phyloP scores from a whole-genome alignment of 345 rosid genomes.

The Toxicodendron radicans region DNA sequence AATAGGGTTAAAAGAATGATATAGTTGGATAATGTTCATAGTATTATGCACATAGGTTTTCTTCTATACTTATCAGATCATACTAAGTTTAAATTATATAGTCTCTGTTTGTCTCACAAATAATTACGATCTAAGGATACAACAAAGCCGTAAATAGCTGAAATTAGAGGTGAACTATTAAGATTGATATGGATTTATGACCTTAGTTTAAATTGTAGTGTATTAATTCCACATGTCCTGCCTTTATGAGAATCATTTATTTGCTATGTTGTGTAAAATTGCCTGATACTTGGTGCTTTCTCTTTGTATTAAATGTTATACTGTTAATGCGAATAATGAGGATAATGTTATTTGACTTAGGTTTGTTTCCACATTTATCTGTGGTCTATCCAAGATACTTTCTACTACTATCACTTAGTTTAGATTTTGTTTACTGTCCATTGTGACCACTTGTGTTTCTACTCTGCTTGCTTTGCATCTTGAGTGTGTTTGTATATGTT shows the following conservation, averaged over 20 bases:
- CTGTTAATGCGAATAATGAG: not conserved
- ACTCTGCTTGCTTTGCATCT: not conserved
- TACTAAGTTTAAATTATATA: no score
- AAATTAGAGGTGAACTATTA: no score
- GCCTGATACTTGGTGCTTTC: not conserved
- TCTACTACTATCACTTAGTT: not conserved
- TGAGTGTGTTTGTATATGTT: not conserved
- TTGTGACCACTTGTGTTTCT: conserved; percentile 3
- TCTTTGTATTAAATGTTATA: not conserved
- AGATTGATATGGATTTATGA: no score
- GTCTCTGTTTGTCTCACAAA: no score
- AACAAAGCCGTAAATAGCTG: no score
- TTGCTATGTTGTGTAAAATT: not conserved
- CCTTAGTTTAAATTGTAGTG: not conserved
- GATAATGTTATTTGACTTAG: no score
- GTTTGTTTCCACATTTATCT: not conserved
- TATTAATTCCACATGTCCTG: not conserved
- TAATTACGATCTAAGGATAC: no score
- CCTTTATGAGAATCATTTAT: not conserved
- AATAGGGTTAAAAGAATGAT: not conserved
- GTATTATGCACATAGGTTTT: no score
- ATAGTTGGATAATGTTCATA: not conserved
- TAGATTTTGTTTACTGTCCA: not conserved
- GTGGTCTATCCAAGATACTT: not conserved
- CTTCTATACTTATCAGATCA: no score